phyloP scores from a whole-genome alignment of 2,329 filamentous ascomycete species.

The Amesomyces nigricolor region DNA sequence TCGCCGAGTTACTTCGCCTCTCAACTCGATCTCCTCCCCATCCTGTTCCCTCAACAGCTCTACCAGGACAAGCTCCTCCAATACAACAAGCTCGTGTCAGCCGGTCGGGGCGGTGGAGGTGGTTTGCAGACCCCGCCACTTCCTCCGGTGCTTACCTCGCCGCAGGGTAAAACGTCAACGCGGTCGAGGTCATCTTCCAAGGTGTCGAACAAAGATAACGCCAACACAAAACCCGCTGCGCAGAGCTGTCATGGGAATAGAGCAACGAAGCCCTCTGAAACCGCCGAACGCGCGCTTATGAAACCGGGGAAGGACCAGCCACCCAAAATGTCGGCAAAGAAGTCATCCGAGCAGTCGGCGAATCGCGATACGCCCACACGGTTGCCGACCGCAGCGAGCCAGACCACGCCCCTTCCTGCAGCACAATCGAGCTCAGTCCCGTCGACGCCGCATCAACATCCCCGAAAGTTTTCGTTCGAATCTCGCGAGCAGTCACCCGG shows the following conservation, averaged over 20 bases:
- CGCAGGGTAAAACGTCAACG: slow-evolving; percentile 51
- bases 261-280: slow-evolving; percentile 49
- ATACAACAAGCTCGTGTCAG: slow-evolving; percentile 61
- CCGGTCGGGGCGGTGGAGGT: slow-evolving; percentile 46
- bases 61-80: slow-evolving; percentile 59
- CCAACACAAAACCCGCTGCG: slow-evolving; percentile 41
- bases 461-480: slow-evolving; percentile 73
- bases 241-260: slow-evolving; percentile 62
- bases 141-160: slow-evolving; percentile 49
- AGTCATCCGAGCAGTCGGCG: slow-evolving; percentile 18
- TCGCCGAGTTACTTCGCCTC: slow-evolving; percentile 25
- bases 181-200: slow-evolving; percentile 56
- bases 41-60: slow-evolving; percentile 54
- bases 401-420: slow-evolving; percentile 25
- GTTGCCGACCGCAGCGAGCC: slow-evolving; percentile 13
- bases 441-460: slow-evolving; percentile 85
- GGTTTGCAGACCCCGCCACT: slow-evolving; percentile 53
- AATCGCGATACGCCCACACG: slow-evolving; percentile 17
- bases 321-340: slow-evolving; percentile 42
- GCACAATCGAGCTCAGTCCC: slow-evolving; percentile 81
- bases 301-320: slow-evolving; percentile 48
- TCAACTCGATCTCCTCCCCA: slow-evolving; percentile 49
- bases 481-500: slow-evolving; percentile 77
- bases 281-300: slow-evolving; percentile 58
- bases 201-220: slow-evolving; percentile 50